A percentile compares a stretch with the other conserved stretches of the same genome.
Evolutionary conservation across 2,329 filamentous ascomycete genomes (phyloP).

Genomic region (Colletotrichum aenigma): DNA sequence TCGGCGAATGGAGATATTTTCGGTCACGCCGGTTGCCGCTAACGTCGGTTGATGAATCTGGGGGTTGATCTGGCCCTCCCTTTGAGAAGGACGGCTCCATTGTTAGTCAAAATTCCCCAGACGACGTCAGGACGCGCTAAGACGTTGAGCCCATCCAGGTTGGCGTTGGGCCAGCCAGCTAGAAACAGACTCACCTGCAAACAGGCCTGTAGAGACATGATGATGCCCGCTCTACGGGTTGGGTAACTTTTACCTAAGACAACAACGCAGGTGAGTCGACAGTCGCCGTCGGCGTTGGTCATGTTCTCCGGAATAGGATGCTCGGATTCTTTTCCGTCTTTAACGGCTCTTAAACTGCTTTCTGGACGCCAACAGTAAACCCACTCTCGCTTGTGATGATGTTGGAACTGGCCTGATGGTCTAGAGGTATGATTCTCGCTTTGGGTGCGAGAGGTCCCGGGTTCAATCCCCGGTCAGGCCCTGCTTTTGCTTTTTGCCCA

Average conservation of each 20-base stretch:
- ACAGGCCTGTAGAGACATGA: not conserved
- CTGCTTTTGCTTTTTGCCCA: not conserved
- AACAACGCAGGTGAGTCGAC: not conserved
- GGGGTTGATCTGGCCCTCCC: not conserved
- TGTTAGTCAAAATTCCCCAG: not conserved
- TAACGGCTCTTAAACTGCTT: rapidly evolving
- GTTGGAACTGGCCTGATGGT: constrained; percentile 27
- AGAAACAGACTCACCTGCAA: not conserved
- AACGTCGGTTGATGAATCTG: not conserved
- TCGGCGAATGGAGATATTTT: not conserved
- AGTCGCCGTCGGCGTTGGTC: not conserved
- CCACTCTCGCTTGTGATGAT: not conserved
- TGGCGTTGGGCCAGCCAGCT: not conserved
- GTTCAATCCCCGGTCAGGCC: constrained; percentile 33
- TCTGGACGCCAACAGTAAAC: rapidly evolving
- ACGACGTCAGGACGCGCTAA: not conserved
- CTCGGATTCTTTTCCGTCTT: not conserved
- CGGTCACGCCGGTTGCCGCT: not conserved
- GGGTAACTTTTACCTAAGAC: not conserved
- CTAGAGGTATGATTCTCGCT: constrained; percentile 40
- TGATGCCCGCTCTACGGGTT: not conserved
- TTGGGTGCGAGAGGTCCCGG: constrained; percentile 39
- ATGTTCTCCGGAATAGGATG: not conserved
- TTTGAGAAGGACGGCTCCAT: not conserved
- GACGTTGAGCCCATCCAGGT: not conserved